A percentile compares a stretch with the other conserved stretches of the same genome.
phyloP scores from a whole-genome alignment of 495 filamentous ascomycete species.

The Tuber magnatum region DNA sequence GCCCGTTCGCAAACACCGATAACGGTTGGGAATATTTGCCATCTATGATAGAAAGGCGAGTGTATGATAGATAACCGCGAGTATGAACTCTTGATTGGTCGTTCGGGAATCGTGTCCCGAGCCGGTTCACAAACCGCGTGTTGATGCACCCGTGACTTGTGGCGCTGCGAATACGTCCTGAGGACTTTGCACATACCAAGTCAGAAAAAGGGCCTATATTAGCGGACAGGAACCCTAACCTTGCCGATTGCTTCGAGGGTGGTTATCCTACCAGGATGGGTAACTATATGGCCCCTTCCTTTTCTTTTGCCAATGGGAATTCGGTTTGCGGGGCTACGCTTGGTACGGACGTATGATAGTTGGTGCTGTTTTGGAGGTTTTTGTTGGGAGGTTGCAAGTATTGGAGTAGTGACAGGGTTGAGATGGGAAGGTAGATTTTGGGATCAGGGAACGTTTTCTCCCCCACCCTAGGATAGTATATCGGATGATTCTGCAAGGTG shows the following conservation, averaged over 20 bases:
- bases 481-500: background rate
- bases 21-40: too few species aligned
- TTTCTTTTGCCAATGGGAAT: background rate
- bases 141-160: too few species aligned
- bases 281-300: background rate
- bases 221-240: background rate
- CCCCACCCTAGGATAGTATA: background rate
- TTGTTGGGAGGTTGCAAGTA: background rate
- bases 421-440: background rate
- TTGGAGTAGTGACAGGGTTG: background rate
- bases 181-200: too few species aligned
- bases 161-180: too few species aligned
- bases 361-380: background rate
- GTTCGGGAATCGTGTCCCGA: too few species aligned
- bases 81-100: too few species aligned
- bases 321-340: background rate
- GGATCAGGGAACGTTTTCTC: background rate
- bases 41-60: too few species aligned
- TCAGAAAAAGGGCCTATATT: too few species aligned
- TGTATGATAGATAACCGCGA: too few species aligned
- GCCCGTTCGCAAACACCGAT: too few species aligned
- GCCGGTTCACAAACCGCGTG: too few species aligned
- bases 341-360: background rate
- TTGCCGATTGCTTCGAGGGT: background rate
- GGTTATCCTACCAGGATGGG: too few species aligned